Percentiles rank a stretch among this genome's conserved stretches.
These are phyloP conservation scores for Blepharisma undulans DNA, from an alignment of 169 alveolate species.

Conservation along the genomic window DNA sequence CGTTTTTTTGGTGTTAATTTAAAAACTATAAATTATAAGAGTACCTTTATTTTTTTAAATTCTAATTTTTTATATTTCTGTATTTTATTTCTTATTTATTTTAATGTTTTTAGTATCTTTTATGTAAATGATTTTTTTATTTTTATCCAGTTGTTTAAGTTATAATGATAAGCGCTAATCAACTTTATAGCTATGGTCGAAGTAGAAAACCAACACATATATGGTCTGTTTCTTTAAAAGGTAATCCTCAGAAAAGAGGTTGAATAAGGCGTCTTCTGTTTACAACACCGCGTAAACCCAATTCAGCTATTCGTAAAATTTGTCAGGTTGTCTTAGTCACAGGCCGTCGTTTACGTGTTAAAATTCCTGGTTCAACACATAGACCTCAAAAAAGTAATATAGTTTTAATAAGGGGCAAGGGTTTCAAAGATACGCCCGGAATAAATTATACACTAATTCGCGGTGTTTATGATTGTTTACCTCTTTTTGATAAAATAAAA, in stretches of 20 bases:
- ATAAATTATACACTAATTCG: not conserved
- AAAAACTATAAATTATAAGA: not conserved
- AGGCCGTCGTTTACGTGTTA: not conserved
- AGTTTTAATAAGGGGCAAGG: not conserved
- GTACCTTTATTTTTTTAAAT: not conserved
- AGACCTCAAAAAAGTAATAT: not conserved
- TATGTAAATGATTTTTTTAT: not conserved
- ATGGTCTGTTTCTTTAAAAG: not conserved
- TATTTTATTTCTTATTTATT: not conserved
- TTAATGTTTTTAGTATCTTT: not conserved
- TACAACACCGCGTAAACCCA: conserved; percentile 11
- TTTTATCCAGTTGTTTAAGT: not conserved
- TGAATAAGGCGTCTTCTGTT: not conserved
- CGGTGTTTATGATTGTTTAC: not conserved
- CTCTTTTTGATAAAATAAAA: not conserved
- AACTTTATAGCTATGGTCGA: not conserved
- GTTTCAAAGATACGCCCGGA: conserved; percentile 11
- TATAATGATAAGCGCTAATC: not conserved
- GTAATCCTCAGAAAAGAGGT: conserved; percentile 10
- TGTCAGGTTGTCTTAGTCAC: not conserved
- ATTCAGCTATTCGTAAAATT: conserved; percentile 14
- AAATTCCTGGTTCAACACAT: conserved; percentile 3
- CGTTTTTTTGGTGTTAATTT: not conserved
- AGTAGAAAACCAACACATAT: not conserved
- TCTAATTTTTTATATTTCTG: not conserved